Percentiles rank a stretch among this genome's conserved stretches.
Conservation (phyloP, 2,329 filamentous ascomycete genomes). For the Malbranchea zuffiana region DNA sequence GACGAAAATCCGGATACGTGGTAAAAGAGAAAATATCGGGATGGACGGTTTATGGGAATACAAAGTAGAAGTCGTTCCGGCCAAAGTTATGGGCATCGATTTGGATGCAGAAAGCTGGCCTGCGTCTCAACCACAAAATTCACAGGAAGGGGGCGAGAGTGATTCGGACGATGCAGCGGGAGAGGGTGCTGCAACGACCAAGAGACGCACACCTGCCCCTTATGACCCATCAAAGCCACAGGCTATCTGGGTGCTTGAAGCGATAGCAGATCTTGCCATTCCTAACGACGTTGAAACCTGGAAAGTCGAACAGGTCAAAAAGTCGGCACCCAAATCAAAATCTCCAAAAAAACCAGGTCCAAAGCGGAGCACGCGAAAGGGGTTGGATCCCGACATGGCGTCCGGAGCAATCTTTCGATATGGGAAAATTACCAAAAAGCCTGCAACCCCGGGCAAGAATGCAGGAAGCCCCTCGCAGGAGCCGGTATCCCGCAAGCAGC, state of each 20-base stretch:
- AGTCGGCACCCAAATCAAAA: constrained; percentile 20
- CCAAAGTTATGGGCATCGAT: constrained; percentile 66
- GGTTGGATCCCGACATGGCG: constrained; percentile 31
- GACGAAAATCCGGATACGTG: constrained; percentile 47
- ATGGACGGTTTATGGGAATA: constrained; percentile 69
- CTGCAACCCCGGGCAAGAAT: constrained; percentile 7
- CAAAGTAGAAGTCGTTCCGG: constrained; percentile 65
- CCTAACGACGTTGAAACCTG: constrained; percentile 56
- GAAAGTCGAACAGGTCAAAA: constrained; percentile 38
- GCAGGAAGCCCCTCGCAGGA: background rate
- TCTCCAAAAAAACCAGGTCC: constrained; percentile 21
- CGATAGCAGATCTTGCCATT: constrained; percentile 52
- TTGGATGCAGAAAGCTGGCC: constrained; percentile 49
- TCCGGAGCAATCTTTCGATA: constrained; percentile 33
- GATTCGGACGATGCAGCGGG: constrained; percentile 17
- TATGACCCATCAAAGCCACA: constrained; percentile 56
- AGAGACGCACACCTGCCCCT: constrained; percentile 24
- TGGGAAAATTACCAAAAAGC: constrained; percentile 28
- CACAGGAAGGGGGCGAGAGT: constrained; percentile 24
- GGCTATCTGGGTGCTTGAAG: constrained; percentile 58
- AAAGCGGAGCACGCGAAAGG: constrained; percentile 27
- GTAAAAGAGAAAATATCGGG: constrained; percentile 56
- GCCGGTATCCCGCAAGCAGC: background rate
- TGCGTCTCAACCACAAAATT: background rate
- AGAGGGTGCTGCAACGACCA: constrained; percentile 19